These are phyloP conservation scores for Trypanosoma avium DNA, from an alignment of 208 protist genomes.

Conservation along the genomic window DNA sequence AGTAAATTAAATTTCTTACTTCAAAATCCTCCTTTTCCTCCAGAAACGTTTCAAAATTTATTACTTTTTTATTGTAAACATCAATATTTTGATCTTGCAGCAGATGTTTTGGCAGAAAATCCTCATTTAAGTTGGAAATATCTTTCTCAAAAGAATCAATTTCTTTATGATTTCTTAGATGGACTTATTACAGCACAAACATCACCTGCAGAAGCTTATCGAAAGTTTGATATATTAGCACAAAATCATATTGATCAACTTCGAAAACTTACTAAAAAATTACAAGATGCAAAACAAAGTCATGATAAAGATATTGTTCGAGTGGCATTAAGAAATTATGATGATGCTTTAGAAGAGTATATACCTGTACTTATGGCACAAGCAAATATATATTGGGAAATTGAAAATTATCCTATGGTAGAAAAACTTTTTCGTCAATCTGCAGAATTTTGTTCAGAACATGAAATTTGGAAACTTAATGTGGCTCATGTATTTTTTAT, in stretches of 20 bases:
- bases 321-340: conserved; percentile 87
- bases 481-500: conserved; percentile 98
- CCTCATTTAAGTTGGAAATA: conserved; percentile 94
- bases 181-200: conserved; percentile 94
- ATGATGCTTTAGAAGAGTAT: conserved; percentile 94
- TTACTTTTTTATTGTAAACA: conserved; percentile 97
- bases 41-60: conserved; percentile 97
- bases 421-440: conserved; percentile 95
- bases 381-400: conserved; percentile 98
- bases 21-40: conserved; percentile 94
- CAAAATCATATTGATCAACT: conserved; percentile 94
- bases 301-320: conserved; percentile 87
- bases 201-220: conserved; percentile 95
- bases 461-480: conserved; percentile 97
- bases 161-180: conserved; percentile 95
- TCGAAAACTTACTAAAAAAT: conserved; percentile 93
- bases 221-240: conserved; percentile 95
- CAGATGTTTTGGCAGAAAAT: conserved; percentile 96
- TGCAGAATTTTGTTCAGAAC: conserved; percentile 95
- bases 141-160: conserved; percentile 89
- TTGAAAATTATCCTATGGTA: conserved; percentile 96
- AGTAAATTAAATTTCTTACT: conserved; percentile 97
- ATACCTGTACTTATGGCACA: conserved; percentile 96
- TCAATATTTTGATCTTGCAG: conserved; percentile 95
- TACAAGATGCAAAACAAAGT: conserved; percentile 93